Base-by-base conservation (phyloP, 1,284 basidiomycete genomes). In the Microbotryum intermedium region DNA sequence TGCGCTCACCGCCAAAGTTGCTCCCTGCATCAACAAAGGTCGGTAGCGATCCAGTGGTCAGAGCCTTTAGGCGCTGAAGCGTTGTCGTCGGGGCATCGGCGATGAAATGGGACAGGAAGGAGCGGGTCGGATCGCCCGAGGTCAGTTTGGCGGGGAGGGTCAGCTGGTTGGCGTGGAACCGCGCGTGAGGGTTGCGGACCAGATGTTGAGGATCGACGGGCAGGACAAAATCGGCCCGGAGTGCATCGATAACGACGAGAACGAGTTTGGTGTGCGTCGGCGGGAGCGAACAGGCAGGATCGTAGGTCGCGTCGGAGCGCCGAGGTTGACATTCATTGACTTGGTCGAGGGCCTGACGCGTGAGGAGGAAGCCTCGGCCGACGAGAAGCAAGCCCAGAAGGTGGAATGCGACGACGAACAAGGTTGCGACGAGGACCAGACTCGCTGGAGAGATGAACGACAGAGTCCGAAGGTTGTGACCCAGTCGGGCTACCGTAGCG, bases 61-160 rank as follows among this genome's bases (percentile, higher is more conserved):
- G 78, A 0, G 85, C 95, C 72, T 98, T 98, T 71, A 98, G 85
- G 2, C 95, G 82, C 74, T 98, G 95, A 52, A 98, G 81, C 0
- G 94, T 98, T 0, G 91, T 86, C 0, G 95, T 98, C 1, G 95
- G 95, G 0, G 95, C 92, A 72, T 99, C 94, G 1, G 90, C 85
- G 74, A 87, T 85, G 6, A 91, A 82, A 72, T 97, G 87, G 73
- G 90, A 90, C 30, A 98, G 79, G 73, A 94, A 83, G 0, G 91
- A 93, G 58, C 84, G 80, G 42, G 76, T 73, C 0, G 93, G 90
- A 20, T 81, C 73, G 4, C 75, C 68, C 0, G 76, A 74, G 0
- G 86, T 84, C 44, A 95, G 79, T 71, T 88, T 79, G 7, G 79
- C 77, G 0, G 94, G 93, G 3, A 94, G 78, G 0, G 83, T 84